Evolutionary conservation across 192 early-diverging fungal genomes (phyloP).

Genomic region (Coemansia sp.): DNA sequence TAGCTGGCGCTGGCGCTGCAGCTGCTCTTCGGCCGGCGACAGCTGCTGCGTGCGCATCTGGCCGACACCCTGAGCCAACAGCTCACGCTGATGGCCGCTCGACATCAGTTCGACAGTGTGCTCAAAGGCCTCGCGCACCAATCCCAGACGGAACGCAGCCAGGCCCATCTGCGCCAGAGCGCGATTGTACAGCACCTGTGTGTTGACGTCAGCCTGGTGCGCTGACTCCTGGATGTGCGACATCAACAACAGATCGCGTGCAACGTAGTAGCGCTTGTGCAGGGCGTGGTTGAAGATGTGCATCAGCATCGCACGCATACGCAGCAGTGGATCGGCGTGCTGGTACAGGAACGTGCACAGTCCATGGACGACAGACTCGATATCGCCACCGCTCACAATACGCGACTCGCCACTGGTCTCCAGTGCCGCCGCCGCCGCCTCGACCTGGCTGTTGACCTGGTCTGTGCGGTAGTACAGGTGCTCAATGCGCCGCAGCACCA

Average conservation of each 20-base stretch:
- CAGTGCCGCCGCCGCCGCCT: conserved; percentile 57
- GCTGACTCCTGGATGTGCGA: conserved; percentile 96
- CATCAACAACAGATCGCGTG: conserved; percentile 97
- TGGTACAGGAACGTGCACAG: conserved; percentile 92
- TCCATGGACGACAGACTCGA: conserved; percentile 68
- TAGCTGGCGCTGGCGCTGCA: conserved; percentile 93
- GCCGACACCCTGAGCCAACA: conserved; percentile 85
- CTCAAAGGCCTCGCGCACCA: conserved; percentile 85
- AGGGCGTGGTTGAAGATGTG: conserved; percentile 98
- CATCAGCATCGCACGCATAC: conserved; percentile 93
- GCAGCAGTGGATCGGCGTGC: conserved; percentile 75
- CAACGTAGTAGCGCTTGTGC: conserved; percentile 89
- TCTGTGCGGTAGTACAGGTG: conserved; percentile 99
- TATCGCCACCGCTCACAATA: conserved; percentile 54
- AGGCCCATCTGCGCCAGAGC: conserved; percentile 94
- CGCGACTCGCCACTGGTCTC: conserved; percentile 49
- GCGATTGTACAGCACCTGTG: conserved; percentile 96
- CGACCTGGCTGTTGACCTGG: conserved; percentile 71
- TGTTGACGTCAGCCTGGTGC: conserved; percentile 81
- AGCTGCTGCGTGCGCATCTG: conserved; percentile 76
- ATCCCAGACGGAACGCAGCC: conserved; percentile 92
- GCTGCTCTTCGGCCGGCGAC: conserved; percentile 87
- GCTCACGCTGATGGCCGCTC: conserved; percentile 84
- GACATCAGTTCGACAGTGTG: conserved; percentile 87
- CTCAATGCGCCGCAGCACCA: conserved; percentile 85